Conservation (phyloP, 441 rosid species). For the Gossypium davidsonii region DNA sequence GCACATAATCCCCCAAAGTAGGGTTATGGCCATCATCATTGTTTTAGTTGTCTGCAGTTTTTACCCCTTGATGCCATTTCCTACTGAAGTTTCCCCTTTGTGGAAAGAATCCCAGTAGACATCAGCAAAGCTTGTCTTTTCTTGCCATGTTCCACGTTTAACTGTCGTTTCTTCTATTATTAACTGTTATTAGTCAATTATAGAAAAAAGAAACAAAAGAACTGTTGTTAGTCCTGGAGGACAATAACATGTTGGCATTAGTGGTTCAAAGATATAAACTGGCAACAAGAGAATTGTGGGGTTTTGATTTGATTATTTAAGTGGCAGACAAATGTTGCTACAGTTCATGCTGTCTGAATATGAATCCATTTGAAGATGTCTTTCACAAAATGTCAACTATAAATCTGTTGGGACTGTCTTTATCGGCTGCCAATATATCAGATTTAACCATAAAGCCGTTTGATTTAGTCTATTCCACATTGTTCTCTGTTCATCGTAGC, state of each 20-base stretch:
- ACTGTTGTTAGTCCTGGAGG: neutral
- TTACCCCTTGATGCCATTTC: neutral
- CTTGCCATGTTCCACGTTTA: neutral
- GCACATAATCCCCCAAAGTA: neutral
- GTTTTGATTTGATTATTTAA: neutral
- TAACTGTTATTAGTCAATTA: neutral
- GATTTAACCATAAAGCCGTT: slow-evolving; percentile 3
- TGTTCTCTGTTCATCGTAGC: slow-evolving; percentile 61
- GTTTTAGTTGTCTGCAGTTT: neutral
- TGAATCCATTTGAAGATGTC: slow-evolving; percentile 13
- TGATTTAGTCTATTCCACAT: slow-evolving; percentile 40
- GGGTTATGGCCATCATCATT: neutral
- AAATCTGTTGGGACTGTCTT: slow-evolving; percentile 14
- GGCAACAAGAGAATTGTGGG: neutral
- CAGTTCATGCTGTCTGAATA: neutral
- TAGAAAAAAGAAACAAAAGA: too few species aligned
- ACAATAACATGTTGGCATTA: neutral
- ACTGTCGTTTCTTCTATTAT: neutral
- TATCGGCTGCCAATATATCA: slow-evolving; percentile 1
- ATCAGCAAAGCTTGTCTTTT: neutral
- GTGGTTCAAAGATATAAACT: slow-evolving; percentile 1
- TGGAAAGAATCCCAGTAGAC: slow-evolving; percentile 3
- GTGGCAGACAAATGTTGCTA: neutral
- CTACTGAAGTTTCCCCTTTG: neutral
- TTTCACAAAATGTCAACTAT: neutral